These are phyloP conservation scores for Diaporthe eres DNA, from an alignment of 2,329 filamentous ascomycete species.

Conservation along the genomic window DNA sequence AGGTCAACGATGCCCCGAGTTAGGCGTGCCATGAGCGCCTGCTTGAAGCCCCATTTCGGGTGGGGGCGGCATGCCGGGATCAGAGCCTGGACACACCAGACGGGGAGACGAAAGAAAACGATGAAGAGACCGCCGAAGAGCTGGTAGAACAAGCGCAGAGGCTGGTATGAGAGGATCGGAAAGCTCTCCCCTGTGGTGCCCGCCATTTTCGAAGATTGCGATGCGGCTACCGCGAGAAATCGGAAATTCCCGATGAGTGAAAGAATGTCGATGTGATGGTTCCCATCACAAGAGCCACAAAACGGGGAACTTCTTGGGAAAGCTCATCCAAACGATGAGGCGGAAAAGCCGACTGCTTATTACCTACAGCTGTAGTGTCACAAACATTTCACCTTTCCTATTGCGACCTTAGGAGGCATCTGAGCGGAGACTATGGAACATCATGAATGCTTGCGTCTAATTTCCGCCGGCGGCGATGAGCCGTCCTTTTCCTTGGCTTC, in stretches of 20 bases:
- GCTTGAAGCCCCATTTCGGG: constrained; percentile 24
- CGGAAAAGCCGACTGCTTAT: neutral
- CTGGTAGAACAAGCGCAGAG: neutral
- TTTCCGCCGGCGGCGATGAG: neutral
- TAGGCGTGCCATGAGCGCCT: constrained; percentile 4
- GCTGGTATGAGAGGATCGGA: neutral
- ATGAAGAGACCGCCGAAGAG: neutral
- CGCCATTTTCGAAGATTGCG: neutral
- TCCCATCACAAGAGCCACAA: neutral
- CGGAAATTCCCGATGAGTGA: neutral
- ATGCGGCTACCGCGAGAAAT: neutral
- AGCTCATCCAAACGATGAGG: neutral
- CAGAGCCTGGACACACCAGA: constrained; percentile 4
- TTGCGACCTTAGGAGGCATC: neutral
- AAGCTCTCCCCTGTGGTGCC: neutral
- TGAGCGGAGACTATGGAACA: neutral
- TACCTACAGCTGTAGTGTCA: neutral
- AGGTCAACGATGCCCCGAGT: neutral
- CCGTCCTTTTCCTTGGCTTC: neutral
- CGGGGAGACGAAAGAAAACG: neutral
- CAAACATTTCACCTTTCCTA: neutral
- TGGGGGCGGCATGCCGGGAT: constrained; percentile 13
- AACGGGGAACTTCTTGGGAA: neutral
- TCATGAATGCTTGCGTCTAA: neutral
- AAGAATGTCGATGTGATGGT: neutral